Base-by-base conservation (phyloP, 2,329 filamentous ascomycete species). In the Fusarium albidum region DNA sequence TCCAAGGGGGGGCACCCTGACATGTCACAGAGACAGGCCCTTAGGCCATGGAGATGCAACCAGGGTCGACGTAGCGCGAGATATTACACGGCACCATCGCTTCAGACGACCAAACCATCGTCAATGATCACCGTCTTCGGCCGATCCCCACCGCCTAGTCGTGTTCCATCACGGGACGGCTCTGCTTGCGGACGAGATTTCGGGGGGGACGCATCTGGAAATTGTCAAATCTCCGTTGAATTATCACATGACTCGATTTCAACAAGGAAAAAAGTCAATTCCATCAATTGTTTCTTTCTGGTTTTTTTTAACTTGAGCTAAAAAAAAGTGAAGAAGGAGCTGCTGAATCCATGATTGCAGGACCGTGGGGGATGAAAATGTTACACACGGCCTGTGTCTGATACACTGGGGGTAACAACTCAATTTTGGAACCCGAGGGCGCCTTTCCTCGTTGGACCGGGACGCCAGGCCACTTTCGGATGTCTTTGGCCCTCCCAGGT, bases 11-110 rank as follows among this genome's bases (percentile, higher is more conserved):
- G 21, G n/a, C n/a, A 14, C 18, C 41, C 21, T 9, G 21, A 18
- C 41, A 35, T 45, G 32, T 29, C 29, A 17, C 26, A 15, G 39
- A 28, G 13, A 10, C 15, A 15, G 29, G 14, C 21, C 41, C 52
- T 33, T n/a, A 15, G 29, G 14, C 21, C 41, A 56, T 33, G 9
- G 52, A 47, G 52, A 47, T 51, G 33, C 27, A 52, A 21, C 42
- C 48, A 25, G 15, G 32, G 29, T 17, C 25, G 15, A 29, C 9
- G 32, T 34, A 52, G 29, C 21, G 26, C 21, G 40, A 44, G 33
- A 18, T 43, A 25, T 47, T 28, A n/a, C n/a, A n/a, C 55, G 37
- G 48, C 34, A 28, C 38, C 17, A 31, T 32, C 18, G 39, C 35
- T 45, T 34, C 13, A 45, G 21, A 37, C 41, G 41, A 21, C 5